Base-by-base conservation (phyloP, 202 grass and related monocot genomes). In the Schoenoplectus triqueter region DNA sequence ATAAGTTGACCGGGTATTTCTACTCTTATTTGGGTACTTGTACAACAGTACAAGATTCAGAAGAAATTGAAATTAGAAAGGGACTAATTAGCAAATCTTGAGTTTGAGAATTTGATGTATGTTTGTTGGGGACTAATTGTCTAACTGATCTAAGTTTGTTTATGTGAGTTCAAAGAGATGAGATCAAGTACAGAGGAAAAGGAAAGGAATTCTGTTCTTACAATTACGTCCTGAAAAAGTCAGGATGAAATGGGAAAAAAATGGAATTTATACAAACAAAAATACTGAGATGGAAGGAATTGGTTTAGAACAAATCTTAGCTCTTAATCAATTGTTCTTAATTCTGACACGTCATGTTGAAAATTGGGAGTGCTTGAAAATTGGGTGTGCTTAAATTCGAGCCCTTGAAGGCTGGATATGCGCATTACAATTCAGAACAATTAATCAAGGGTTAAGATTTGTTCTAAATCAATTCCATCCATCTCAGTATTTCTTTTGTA, bases 1-100 rank as follows among this genome's bases (percentile, higher is more conserved):
- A 49, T 73, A 0, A 50, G n/a, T 73, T 73, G 70, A 73, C 70
- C 20, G 1, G 70, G 46, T 51, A n/a, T 73, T 73, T 6, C 46
- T 17, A 6, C 2, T 61, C 14, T 18, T 61, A 13, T 73, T 10
- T 73, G 41, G 15, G 7, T 3, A 72, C 17, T 49, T 5, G 46
- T 48, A 31, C 31, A 31, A 31, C 31, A 31, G 1, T 72, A 72
- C 69, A 49, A 72, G 1, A 4, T 49, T 50, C 20, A 19, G 7
- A 49, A 50, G 7, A 31, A 31, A 31, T 50, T 73, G 7, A 73
- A 73, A 73, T 19, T 17, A 21, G 2, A 50, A 73, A 73, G 7
- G 20, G 0, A 73, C 1, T 6, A 49, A 50, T 73, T 73, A 49
- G n/a, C n/a, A 72, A 49, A 71, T 8, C 3, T 46, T 42, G 41